A percentile compares a stretch with the other conserved stretches of the same genome.
phyloP scores from a whole-genome alignment of 768 basidiomycete genomes.

The Termitomyces sp. region DNA sequence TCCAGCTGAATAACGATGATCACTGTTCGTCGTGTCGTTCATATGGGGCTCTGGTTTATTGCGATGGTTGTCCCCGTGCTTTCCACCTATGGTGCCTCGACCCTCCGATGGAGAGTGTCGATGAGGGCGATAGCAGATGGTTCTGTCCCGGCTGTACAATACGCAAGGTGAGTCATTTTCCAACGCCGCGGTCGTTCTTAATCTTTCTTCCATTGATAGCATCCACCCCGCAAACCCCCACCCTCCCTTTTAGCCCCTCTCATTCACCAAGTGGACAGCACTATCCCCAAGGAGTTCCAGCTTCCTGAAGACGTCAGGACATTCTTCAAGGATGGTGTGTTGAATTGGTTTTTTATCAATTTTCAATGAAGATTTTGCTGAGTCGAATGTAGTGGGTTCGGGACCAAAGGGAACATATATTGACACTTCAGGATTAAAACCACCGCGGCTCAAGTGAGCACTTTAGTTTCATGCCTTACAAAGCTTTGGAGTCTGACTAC shows the following conservation, averaged over 20 bases:
- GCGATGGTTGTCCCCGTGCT: constrained; percentile 93
- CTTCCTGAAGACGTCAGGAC: constrained; percentile 79
- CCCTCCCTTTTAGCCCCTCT: constrained; percentile 67
- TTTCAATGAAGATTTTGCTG: constrained; percentile 10
- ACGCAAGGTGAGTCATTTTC: constrained; percentile 46
- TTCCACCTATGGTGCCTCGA: constrained; percentile 97
- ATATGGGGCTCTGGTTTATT: constrained; percentile 84
- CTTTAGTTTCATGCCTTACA: constrained; percentile 5
- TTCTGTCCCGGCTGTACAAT: constrained; percentile 71
- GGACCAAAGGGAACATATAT: constrained; percentile 80
- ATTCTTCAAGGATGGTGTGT: constrained; percentile 84
- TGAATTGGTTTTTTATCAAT: constrained; percentile 1
- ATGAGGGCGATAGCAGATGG: constrained; percentile 82
- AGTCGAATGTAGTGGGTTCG: constrained; percentile 54
- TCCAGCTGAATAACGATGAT: constrained; percentile 63
- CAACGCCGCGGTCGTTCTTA: constrained; percentile 8
- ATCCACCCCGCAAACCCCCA: constrained; percentile 62
- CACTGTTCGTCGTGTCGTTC: constrained; percentile 84
- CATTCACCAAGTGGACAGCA: constrained; percentile 59
- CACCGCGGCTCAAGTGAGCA: constrained; percentile 77
- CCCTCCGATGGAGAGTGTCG: constrained; percentile 85
- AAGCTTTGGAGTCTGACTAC: constrained; percentile 4
- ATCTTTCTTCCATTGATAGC: constrained; percentile 30
- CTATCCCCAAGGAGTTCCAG: constrained; percentile 76
- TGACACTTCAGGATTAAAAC: constrained; percentile 70